Evolutionary conservation across 306 rosid genomes (phyloP), one percentile per base, ranked within the genome.

Genomic region (Herpetospermum pedunculosum): DNA sequence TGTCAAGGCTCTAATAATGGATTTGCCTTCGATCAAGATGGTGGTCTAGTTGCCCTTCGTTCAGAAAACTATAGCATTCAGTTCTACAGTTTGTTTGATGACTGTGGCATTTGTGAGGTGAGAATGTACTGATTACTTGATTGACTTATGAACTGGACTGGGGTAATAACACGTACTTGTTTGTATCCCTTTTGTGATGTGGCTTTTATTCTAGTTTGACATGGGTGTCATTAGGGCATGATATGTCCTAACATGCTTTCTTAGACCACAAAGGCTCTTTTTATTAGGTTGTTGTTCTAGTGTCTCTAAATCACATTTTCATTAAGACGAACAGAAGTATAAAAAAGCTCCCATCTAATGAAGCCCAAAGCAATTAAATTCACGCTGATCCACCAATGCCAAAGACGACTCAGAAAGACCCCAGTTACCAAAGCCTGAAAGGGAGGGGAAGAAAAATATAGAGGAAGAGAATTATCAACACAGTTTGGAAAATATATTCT

Each of bases 31-130:
- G 92, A 89, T 79, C 77, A 81, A 79, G 16, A 80, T 80, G 76
- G 91, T 85, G 99, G 96, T 57, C 63, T 85, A 41, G 88, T 89
- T 81, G 99, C 92, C 37, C 84, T 91, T 80, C 85, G 79, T 50
- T 85, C 99, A 73, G 91, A 87, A 75, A 88, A 89, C 80, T 94
- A 91, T 69, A 77, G 90, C 80, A 78, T 94, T 74, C 99, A 94
- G 78, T 85, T 94, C 76, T 94, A 86, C 82, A 89, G 90, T 80
- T 78, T 94, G 88, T 80, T 87, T 89, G 96, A 86, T 76, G 88
- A 94, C 80, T 85, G 87, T 26, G 97, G 86, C 79, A 50, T 87
- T 75, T 85, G 90, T 76, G 96, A 94, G 99, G 99, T 94, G 78
- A 77, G 72, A 21, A 47, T 49, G 46, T 69, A 79, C 43, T 23